These are phyloP conservation scores for Phytophthora hybrid DNA, from an alignment of 352 stramenopile genomes.

Conservation along the genomic window DNA sequence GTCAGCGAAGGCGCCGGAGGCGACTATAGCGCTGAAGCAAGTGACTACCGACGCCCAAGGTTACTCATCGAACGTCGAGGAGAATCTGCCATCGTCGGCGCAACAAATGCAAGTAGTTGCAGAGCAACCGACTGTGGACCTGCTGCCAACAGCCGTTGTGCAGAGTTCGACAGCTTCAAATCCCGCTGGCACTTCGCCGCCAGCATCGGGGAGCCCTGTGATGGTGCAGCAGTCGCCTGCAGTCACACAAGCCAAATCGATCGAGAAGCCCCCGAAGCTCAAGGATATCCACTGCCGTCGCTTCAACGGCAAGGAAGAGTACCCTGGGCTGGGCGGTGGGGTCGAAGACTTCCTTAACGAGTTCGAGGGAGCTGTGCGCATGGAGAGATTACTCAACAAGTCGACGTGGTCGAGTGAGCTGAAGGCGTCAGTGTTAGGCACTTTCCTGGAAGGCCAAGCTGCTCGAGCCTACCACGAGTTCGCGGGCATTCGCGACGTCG, in stretches of 20 bases:
- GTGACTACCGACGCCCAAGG: too few species aligned
- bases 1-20: too few species aligned
- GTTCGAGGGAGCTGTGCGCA: conserved; percentile 4
- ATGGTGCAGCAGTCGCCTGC: too few species aligned
- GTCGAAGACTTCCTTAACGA: conserved; percentile 13
- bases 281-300: conserved; percentile 21
- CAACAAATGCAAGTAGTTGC: too few species aligned
- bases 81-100: too few species aligned
- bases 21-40: too few species aligned
- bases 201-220: too few species aligned
- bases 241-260: neutral
- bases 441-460: conserved; percentile 8
- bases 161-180: too few species aligned
- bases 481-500: neutral
- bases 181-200: too few species aligned
- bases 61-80: too few species aligned
- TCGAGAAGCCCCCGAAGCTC: neutral
- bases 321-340: neutral
- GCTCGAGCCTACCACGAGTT: conserved; percentile 12
- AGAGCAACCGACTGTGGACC: too few species aligned
- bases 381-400: conserved; percentile 9
- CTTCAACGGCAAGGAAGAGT: conserved; percentile 13
- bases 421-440: conserved; percentile 13
- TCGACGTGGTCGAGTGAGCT: conserved; percentile 11
- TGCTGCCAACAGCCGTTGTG: too few species aligned